Evolutionary conservation across 208 protist genomes (phyloP).

Genomic region (Trypanosomatidae sp.): DNA sequence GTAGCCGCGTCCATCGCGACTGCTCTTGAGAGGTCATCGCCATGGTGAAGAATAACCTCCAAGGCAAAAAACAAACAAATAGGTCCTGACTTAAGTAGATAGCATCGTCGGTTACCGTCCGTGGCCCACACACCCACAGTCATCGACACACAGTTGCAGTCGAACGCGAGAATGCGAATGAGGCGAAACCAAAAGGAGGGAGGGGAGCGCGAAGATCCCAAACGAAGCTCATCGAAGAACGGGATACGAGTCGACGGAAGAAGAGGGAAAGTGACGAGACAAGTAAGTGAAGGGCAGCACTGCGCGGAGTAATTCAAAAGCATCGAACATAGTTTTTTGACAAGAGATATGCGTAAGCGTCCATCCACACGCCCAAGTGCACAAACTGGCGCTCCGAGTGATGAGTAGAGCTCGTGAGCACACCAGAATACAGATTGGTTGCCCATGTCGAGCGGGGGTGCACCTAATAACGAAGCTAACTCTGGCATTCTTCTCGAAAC

Average conservation of each 20-base stretch:
- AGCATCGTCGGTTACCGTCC: background rate
- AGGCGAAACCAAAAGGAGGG: background rate
- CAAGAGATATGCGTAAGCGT: background rate
- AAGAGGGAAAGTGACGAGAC: background rate
- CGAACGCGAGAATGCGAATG: background rate
- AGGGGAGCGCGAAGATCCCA: background rate
- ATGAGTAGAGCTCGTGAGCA: background rate
- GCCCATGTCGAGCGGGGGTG: background rate
- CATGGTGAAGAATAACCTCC: too few species aligned
- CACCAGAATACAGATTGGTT: background rate
- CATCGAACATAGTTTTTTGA: background rate
- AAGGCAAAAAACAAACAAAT: background rate
- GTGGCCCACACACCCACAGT: background rate
- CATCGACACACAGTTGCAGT: background rate
- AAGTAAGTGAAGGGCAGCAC: background rate
- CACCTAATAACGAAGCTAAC: background rate
- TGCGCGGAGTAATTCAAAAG: background rate
- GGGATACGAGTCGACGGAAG: background rate
- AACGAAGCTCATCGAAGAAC: background rate
- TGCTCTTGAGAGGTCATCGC: constrained; percentile 25
- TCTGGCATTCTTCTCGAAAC: background rate
- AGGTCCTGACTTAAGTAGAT: background rate
- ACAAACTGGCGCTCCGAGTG: background rate
- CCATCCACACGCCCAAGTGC: background rate
- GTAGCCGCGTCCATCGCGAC: constrained; percentile 84